phyloP scores from a whole-genome alignment of 129 eudicot genomes.

The Arctium lappa region DNA sequence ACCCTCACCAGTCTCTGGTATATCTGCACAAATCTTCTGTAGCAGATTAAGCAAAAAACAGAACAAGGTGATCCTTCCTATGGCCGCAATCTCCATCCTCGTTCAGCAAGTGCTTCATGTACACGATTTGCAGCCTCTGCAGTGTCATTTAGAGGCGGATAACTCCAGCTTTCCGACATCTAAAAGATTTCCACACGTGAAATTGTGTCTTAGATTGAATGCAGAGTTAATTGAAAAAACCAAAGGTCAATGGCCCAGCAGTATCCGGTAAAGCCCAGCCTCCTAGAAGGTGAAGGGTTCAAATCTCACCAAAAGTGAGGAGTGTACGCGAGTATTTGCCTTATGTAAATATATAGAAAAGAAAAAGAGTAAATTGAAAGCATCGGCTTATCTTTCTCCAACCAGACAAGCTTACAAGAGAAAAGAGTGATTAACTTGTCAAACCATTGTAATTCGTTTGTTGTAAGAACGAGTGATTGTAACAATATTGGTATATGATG shows the following conservation, averaged over 20 bases:
- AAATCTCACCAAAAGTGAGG: no score
- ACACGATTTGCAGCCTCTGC: slow-evolving; percentile 85
- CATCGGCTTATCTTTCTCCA: neutral
- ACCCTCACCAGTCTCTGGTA: slow-evolving; percentile 16
- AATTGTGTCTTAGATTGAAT: neutral
- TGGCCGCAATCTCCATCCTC: slow-evolving; percentile 89
- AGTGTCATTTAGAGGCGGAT: slow-evolving; percentile 90
- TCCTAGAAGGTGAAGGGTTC: no score
- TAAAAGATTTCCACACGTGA: slow-evolving; percentile 23
- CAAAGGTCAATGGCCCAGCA: neutral
- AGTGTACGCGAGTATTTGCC: no score
- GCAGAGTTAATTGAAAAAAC: neutral
- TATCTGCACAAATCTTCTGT: slow-evolving; percentile 18
- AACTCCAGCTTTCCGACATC: slow-evolving; percentile 97
- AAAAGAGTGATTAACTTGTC: no score
- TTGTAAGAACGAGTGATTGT: neutral
- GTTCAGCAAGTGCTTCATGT: slow-evolving; percentile 80
- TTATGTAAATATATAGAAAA: no score
- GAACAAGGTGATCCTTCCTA: slow-evolving; percentile 19
- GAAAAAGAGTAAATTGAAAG: neutral
- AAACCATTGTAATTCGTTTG: neutral
- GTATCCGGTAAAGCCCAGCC: neutral
- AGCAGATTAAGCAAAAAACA: slow-evolving; percentile 17
- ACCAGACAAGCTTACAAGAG: no score
- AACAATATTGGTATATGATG: neutral